Conservation (phyloP, 257 asterid genomes). For the Haberlea rhodopensis region DNA sequence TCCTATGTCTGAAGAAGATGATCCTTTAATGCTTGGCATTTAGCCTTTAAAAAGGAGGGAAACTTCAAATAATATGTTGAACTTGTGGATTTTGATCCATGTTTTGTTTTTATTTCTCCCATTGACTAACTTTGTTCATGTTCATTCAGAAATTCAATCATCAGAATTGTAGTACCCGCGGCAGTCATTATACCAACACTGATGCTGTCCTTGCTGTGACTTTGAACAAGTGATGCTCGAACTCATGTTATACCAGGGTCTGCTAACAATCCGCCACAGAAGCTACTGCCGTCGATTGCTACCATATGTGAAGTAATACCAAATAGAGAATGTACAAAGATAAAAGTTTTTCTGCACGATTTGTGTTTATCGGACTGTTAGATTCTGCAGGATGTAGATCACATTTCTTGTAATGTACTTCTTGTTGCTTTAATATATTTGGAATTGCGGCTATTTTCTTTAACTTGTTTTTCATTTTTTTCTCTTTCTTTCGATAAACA, state of each 20-base stretch:
- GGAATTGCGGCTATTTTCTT: too few relatives aligned
- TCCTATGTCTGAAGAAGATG: background rate
- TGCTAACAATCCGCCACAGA: background rate
- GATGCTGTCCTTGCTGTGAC: background rate
- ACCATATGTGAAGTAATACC: background rate
- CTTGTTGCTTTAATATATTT: too few relatives aligned
- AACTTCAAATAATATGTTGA: background rate
- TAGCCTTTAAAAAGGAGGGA: background rate
- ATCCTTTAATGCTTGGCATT: background rate
- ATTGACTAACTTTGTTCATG: background rate
- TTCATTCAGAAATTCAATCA: conserved; percentile 26
- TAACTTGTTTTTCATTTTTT: too few relatives aligned
- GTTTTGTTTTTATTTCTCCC: background rate
- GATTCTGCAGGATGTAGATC: background rate
- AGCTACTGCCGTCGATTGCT: background rate
- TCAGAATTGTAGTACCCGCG: conserved; percentile 14
- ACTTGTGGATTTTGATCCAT: background rate
- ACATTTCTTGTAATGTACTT: background rate
- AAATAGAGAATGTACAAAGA: background rate
- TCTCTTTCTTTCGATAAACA: background rate
- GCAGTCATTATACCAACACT: background rate
- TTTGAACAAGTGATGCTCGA: background rate
- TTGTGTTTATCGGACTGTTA: background rate
- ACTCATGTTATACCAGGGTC: background rate
- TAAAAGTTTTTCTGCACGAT: background rate